phyloP scores from a whole-genome alignment of 192 early-diverging fungal genomes.

The Gigaspora rosea region DNA sequence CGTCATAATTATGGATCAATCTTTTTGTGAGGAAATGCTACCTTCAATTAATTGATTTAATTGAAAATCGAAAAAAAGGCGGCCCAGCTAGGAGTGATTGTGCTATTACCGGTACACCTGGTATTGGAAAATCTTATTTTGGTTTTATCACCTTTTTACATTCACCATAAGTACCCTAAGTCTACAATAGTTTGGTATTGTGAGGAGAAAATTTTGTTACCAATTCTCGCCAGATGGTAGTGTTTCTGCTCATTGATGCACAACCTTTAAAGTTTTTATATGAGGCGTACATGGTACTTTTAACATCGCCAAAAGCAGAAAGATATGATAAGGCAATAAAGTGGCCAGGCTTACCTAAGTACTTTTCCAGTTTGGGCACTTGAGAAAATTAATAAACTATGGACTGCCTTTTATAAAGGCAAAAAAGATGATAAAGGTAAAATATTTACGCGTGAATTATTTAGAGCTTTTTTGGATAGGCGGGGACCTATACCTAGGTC shows the following conservation, averaged over 20 bases:
- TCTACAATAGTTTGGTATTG: neutral
- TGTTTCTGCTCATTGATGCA: neutral
- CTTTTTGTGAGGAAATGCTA: slow-evolving; percentile 5
- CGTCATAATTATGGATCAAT: neutral
- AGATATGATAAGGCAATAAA: neutral
- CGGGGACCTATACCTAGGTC: neutral
- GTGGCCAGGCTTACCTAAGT: neutral
- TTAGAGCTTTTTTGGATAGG: neutral
- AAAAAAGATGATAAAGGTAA: neutral
- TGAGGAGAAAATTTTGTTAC: neutral
- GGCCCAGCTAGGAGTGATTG: neutral
- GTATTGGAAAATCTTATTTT: slow-evolving; percentile 11
- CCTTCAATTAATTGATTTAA: neutral
- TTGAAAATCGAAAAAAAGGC: neutral
- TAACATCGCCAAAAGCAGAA: slow-evolving; percentile 8
- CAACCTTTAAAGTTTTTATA: neutral
- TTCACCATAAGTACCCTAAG: neutral
- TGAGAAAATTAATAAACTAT: slow-evolving; percentile 5
- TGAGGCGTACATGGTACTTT: neutral
- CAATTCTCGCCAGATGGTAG: neutral
- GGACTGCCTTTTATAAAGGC: neutral
- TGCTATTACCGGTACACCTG: slow-evolving; percentile 5
- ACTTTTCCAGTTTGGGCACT: slow-evolving; percentile 7
- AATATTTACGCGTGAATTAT: neutral
- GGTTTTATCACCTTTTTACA: neutral